Base-by-base conservation (phyloP, 768 basidiomycete genomes). In the Termitomyces heimii region DNA sequence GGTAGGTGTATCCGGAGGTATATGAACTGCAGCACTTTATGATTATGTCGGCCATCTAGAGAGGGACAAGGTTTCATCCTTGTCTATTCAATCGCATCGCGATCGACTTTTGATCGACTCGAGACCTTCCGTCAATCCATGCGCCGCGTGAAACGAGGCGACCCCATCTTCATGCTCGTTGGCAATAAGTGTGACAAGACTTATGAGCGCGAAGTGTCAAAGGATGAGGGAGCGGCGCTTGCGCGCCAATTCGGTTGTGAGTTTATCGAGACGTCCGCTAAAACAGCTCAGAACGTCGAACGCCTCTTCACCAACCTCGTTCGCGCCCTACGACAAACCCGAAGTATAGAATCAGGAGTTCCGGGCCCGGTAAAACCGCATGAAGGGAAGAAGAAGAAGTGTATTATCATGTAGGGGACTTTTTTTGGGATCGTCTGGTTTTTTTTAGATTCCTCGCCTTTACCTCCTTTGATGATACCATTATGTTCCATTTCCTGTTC, bases 61-160 rank as follows among this genome's bases (percentile, higher is more conserved):
- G 94, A 98, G 73, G 95, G 95, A 60, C 94, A 96, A 76, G 94
- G 94, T n/a, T 96, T 98, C 71, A 89, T 98, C 63, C 83, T 98
- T 47, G 94, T 97, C 57, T 98, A 97, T 74, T 96, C 94, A 43
- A 95, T 98, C 70, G 90, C 92, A 55, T 94, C 93, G n/a, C 83
- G 92, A 68, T 83, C 87, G 59, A 93, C 92, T 20, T 98, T 94
- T 62, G 88, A 94, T 65, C 87, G 92, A 5, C 84, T 95, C 58
- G 89, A 94, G 66, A 84, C 89, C 64, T 94, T 94, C 74, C 85
- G 92, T 56, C 88, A 94, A 70, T 89, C 92, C 20, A 92, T 96
- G 83, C 74, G 86, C 67, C 86, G 89, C 61, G 92, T 94, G 50
- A 94, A 95, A 73, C 82, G 93, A 65, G 81, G 83, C 66, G 83